phyloP scores from a whole-genome alignment of 2,329 filamentous ascomycete species.

The Neonectria coccinea region DNA sequence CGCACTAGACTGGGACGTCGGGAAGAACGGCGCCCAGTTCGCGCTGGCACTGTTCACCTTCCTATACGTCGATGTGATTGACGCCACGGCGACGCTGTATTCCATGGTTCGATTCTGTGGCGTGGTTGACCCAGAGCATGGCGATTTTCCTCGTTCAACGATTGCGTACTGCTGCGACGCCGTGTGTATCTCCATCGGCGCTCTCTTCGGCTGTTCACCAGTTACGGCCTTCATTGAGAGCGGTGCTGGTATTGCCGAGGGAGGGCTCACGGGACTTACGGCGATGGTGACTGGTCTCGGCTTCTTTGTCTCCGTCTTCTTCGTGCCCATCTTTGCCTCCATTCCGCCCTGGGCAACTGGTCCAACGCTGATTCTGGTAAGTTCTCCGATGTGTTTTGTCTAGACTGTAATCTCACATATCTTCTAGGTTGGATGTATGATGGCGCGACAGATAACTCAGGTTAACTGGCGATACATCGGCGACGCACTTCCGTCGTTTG shows the following conservation, averaged over 20 bases:
- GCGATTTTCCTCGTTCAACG: constrained; percentile 83
- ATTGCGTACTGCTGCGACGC: constrained; percentile 78
- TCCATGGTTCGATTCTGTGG: constrained; percentile 78
- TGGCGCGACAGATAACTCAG: constrained; percentile 78
- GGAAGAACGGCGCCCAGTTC: constrained; percentile 75
- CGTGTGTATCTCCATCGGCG: constrained; percentile 73
- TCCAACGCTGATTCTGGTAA: constrained; percentile 75
- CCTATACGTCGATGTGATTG: constrained; percentile 79
- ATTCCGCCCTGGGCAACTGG: constrained; percentile 82
- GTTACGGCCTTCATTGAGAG: constrained; percentile 79
- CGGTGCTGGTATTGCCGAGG: constrained; percentile 77
- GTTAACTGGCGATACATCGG: constrained; percentile 88
- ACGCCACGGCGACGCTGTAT: constrained; percentile 77
- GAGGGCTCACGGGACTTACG: constrained; percentile 75
- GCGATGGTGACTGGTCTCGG: constrained; percentile 73
- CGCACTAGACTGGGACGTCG: constrained; percentile 77
- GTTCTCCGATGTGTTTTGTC: not conserved
- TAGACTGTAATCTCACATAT: not conserved
- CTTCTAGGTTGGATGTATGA: constrained; percentile 75
- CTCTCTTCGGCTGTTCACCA: constrained; percentile 73
- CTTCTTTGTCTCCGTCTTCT: constrained; percentile 76
- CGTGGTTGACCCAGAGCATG: constrained; percentile 68
- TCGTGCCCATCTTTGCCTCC: constrained; percentile 77
- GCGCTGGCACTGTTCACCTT: constrained; percentile 80
- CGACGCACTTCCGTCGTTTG: constrained; percentile 82